Evolutionary conservation across 805 yeast species (phyloP).

Genomic region (Sungouiozyma intestinalis): DNA sequence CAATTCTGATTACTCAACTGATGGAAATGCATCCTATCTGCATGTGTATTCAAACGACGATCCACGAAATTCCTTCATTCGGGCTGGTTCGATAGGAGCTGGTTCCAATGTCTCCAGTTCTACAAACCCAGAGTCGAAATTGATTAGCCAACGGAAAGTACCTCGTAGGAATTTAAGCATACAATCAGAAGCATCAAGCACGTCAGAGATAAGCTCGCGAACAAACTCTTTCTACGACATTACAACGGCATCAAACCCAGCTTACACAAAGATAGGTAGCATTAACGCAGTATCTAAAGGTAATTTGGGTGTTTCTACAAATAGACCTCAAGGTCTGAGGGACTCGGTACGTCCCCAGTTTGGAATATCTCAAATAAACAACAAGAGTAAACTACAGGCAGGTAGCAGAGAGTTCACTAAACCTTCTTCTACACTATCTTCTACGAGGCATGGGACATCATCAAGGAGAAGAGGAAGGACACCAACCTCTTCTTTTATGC

Average conservation of each 20-base stretch:
- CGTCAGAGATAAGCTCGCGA: constrained; percentile 32
- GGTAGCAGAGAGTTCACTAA: background rate
- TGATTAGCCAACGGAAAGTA: constrained; percentile 9
- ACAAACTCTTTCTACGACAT: constrained; percentile 33
- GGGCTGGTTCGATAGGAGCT: constrained; percentile 6
- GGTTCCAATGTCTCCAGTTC: constrained; percentile 12
- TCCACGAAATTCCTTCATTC: constrained; percentile 1
- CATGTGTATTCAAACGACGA: constrained; percentile 2
- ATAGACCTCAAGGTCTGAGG: constrained; percentile 7
- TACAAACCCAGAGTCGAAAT: constrained; percentile 6
- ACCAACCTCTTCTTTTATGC: constrained; percentile 15
- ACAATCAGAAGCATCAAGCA: constrained; percentile 31
- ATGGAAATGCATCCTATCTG: constrained; percentile 14
- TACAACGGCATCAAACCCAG: constrained; percentile 26
- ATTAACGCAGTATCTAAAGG: background rate
- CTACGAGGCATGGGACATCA: constrained; percentile 7
- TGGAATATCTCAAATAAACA: constrained; percentile 9
- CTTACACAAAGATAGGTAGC: constrained; percentile 3
- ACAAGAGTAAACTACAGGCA: constrained; percentile 2
- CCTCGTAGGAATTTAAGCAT: constrained; percentile 29
- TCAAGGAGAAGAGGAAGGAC: constrained; percentile 16
- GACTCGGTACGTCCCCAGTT: constrained; percentile 18
- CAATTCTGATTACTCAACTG: constrained; percentile 42
- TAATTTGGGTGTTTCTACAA: constrained; percentile 4
- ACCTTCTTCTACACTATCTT: constrained; percentile 4